phyloP scores from a whole-genome alignment of 208 protist genomes.

The Acanthamoeba sp. region DNA sequence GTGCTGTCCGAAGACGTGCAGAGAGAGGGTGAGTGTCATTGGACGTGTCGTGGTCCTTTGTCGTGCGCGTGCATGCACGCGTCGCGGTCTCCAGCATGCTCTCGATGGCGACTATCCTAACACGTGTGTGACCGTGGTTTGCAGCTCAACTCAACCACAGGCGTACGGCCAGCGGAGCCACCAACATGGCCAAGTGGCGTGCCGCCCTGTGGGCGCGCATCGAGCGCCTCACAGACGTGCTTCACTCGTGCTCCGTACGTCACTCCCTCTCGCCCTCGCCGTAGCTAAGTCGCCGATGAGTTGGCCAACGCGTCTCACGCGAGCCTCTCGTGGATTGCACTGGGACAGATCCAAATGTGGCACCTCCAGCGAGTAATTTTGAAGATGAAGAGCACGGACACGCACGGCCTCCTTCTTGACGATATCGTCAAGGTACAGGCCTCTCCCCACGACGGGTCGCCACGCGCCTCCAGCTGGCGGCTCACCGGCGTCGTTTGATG shows the following conservation, averaged over 20 bases:
- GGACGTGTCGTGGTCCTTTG: too few relatives aligned
- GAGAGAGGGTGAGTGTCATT: too few relatives aligned
- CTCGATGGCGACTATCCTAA: too few relatives aligned
- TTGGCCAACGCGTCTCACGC: too few relatives aligned
- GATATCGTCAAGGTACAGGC: conserved; percentile 39
- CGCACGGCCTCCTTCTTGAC: conserved; percentile 77
- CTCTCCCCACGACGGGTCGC: not conserved
- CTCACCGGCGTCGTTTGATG: too few relatives aligned
- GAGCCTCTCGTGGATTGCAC: too few relatives aligned
- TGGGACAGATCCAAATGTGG: conserved; percentile 77
- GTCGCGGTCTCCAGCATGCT: too few relatives aligned
- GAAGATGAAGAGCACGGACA: conserved; percentile 79
- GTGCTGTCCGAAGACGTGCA: conserved; percentile 39
- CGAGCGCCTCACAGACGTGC: conserved; percentile 72
- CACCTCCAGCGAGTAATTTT: conserved; percentile 81
- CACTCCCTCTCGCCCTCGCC: not conserved
- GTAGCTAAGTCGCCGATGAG: not conserved
- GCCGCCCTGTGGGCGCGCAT: conserved; percentile 46
- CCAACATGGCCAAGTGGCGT: conserved; percentile 34
- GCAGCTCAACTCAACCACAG: conserved; percentile 41
- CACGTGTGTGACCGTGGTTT: too few relatives aligned
- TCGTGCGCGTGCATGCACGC: too few relatives aligned
- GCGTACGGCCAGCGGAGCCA: conserved; percentile 26
- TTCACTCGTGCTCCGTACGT: conserved; percentile 74
- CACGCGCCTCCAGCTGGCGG: too few relatives aligned